Base-by-base conservation (phyloP, 176 grass and related monocot species). In the Zea mays region DNA sequence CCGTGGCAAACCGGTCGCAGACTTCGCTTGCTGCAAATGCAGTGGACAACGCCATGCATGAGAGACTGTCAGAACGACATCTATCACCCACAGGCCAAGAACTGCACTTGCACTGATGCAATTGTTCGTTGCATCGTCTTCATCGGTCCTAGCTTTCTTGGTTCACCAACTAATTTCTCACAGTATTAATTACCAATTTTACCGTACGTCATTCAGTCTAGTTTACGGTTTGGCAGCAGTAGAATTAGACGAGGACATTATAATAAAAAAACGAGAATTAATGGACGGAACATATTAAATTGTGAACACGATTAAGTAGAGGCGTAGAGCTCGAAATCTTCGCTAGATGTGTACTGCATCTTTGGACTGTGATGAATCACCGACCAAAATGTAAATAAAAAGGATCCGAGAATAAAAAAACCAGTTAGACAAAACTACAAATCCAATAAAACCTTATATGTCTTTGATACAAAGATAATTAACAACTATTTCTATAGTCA, bases 11-110 rank as follows among this genome's bases (percentile, higher is more conserved):
- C 15, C 87, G 43, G 54, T 93, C 87, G 66, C 85, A 90, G 1
- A 92, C 52, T 62, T 96, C 93, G 75, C 71, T 90, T 43, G 68
- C 93, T 93, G 93, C 84, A 72, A 72, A 68, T 16, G 10, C 84
- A 62, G 57, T 11, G 10, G 14, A 72, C 51, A 20, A 50, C 0
- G 19, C 8, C 9, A 5, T 50, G 48, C 9, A 5, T 50, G 48
- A 14, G 49, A 86, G 27, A 54, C 6, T 43, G 66, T 47, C 56
- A 14, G 38, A 21, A 55, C 44, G 3, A 19, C 17, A 56, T 56
- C 16, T 19, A 13, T 14, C 9, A 4, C 34, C 38, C 21, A 11
- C 21, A 11, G 8, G 8, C 5, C 20, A 64, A 65, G 47, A 48
- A 66, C 14, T 47, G 8, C 19, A 6, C 7, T 7, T 61, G 13